phyloP scores from a whole-genome alignment of 768 basidiomycete genomes.

The Trichaptum fuscoviolaceum region DNA sequence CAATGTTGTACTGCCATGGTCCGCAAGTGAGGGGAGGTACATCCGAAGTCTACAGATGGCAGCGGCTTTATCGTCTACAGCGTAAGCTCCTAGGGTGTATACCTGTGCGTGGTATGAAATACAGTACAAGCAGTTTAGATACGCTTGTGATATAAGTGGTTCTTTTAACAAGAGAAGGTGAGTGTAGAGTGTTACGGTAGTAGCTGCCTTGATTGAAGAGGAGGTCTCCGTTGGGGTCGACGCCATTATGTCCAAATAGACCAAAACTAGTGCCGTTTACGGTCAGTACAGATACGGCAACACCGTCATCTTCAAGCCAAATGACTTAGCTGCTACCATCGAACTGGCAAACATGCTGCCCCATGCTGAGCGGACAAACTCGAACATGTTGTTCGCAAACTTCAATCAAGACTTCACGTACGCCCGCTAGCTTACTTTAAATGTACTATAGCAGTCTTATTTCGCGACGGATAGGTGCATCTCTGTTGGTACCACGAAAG shows the following conservation, averaged over 20 bases:
- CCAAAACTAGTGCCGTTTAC: neutral
- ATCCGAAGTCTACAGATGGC: neutral
- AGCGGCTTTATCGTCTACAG: no score
- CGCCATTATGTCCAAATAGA: neutral
- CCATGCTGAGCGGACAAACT: slow-evolving; percentile 9
- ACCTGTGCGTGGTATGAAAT: no score
- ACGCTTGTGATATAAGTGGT: no score
- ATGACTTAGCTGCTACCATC: neutral
- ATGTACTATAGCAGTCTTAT: slow-evolving; percentile 7
- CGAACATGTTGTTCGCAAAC: slow-evolving; percentile 72
- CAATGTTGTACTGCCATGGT: neutral
- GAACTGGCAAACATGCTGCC: slow-evolving; percentile 6
- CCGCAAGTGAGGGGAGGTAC: neutral
- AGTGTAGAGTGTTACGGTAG: no score
- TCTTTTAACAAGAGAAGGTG: no score
- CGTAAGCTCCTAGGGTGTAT: no score
- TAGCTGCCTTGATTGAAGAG: no score
- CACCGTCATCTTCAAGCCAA: neutral
- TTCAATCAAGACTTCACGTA: slow-evolving; percentile 99
- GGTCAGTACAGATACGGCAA: neutral
- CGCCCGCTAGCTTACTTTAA: slow-evolving; percentile 18
- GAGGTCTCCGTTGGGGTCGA: neutral
- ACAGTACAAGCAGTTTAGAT: no score
- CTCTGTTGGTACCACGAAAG: slow-evolving; percentile 90
- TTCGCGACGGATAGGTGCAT: slow-evolving; percentile 57